A percentile compares a stretch with the other conserved stretches of the same genome.
Evolutionary conservation across 2,329 filamentous ascomycete species (phyloP).

Genomic region (Diaporthe sp.): DNA sequence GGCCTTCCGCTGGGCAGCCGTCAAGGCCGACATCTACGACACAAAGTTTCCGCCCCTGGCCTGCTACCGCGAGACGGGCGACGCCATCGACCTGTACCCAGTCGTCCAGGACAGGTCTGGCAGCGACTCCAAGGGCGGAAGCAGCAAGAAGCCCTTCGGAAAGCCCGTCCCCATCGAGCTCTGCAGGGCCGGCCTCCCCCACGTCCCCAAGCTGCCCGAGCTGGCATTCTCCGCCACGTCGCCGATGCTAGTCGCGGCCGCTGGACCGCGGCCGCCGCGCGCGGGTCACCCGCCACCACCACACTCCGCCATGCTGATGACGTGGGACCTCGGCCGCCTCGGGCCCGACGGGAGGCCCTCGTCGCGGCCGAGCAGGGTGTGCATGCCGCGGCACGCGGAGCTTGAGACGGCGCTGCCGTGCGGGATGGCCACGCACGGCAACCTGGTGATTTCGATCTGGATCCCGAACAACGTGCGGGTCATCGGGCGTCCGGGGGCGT

Average conservation of each 20-base stretch:
- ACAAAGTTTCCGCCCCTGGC: conserved; percentile 50
- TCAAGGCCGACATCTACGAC: conserved; percentile 51
- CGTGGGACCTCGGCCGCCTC: conserved; percentile 51
- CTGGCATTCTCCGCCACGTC: conserved; percentile 54
- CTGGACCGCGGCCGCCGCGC: conserved; percentile 54
- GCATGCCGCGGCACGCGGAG: conserved; percentile 52
- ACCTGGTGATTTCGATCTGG: conserved; percentile 55
- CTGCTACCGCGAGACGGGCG: conserved; percentile 49
- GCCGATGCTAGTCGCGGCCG: conserved; percentile 53
- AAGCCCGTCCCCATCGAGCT: conserved; percentile 52
- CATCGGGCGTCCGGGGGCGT: conserved; percentile 47
- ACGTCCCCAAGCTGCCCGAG: conserved; percentile 54
- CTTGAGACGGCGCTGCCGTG: conserved; percentile 55
- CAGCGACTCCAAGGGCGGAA: not conserved
- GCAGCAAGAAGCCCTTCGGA: conserved; percentile 49
- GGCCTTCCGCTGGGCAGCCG: conserved; percentile 54
- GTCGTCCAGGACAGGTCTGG: conserved; percentile 41
- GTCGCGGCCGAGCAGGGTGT: conserved; percentile 49
- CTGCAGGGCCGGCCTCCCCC: conserved; percentile 49
- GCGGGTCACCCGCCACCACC: conserved; percentile 53
- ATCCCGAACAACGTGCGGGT: conserved; percentile 54
- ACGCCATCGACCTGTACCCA: conserved; percentile 50
- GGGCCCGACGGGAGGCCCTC: conserved; percentile 29
- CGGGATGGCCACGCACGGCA: conserved; percentile 52
- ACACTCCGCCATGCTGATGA: conserved; percentile 52